Base-by-base conservation (phyloP, 139 green algal species). In the Chlamydomonas sp. region DNA sequence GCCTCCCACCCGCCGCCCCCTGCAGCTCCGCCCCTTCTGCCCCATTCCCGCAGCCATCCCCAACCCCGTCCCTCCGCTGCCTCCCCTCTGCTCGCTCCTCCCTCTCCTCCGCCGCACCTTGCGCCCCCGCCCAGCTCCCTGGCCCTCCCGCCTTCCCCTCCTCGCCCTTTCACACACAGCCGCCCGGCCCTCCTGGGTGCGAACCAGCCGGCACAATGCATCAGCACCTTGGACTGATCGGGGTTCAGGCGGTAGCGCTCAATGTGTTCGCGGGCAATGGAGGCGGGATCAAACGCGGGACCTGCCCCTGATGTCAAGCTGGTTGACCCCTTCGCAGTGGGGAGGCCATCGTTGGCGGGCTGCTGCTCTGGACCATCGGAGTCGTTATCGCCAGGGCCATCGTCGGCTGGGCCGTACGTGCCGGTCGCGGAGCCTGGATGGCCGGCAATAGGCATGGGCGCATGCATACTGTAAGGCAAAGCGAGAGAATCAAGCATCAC, bases 171-270 rank as follows among this genome's bases (percentile, higher is more conserved):
- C 76, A 31, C 69, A 10, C 5, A 14, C 14, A 31, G 77, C 59
- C 4, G 49, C 82, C 31, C 63, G 74, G 61, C 84, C 66, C 31
- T 49, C 31, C 31, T 49, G 31, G 31, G 2, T 20, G n/a, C 5
- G 49, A 83, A 87, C 93, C 94, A 96, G 31, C 75, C 66, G 14
- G 90, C 89, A 20, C 91, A 90, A 5, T 89, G 63, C 17, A 77
- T 16, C 57, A 97, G 49, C 17, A 94, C 93, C n/a, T 89, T 63
- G 0, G 73, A 73, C 91, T 97, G 95, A 80, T 97, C 95, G 0
- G 49, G 1, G 71, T 97, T 97, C 58, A 97, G 82, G 3, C 77
- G 57, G 79, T 94, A 95, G 17, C 84, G 64, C 4, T 17, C 9
- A 8, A 83, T 78, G 75, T 88, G 75, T 4, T 10, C 75, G 3